Percentiles rank a stretch among this genome's conserved stretches.
Evolutionary conservation across 257 asterid genomes (phyloP).

Genomic region (Anisodus acutangulus): DNA sequence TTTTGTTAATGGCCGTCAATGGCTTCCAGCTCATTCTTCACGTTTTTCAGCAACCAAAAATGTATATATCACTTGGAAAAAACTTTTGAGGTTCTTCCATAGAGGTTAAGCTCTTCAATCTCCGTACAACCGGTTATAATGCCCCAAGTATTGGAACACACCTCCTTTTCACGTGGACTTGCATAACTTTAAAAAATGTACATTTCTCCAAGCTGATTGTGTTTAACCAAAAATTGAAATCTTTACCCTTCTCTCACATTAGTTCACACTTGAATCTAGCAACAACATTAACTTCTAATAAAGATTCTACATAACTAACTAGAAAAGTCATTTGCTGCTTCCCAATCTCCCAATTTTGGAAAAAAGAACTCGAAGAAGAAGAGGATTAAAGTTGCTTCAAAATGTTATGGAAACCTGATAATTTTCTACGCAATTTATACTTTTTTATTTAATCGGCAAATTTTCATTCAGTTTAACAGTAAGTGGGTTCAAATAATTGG

Average conservation of each 20-base stretch:
- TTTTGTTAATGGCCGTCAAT: too few relatives aligned
- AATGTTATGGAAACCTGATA: background rate
- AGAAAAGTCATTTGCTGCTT: background rate
- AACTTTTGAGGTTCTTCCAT: too few relatives aligned
- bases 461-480: background rate
- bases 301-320: background rate
- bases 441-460: background rate
- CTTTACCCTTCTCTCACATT: background rate
- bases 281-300: background rate
- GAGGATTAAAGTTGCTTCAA: slow-evolving; percentile 10
- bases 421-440: background rate
- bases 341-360: background rate
- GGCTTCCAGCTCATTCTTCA: too few relatives aligned
- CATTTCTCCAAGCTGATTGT: background rate
- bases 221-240: background rate
- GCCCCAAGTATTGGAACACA: background rate
- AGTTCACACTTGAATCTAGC: background rate
- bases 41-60: too few relatives aligned
- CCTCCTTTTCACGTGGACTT: background rate
- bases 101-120: too few relatives aligned
- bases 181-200: too few relatives aligned
- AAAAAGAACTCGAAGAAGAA: background rate
- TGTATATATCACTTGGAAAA: too few relatives aligned
- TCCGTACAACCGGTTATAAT: background rate
- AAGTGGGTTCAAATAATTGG: background rate